A percentile compares a stretch with the other conserved stretches of the same genome.
These are phyloP conservation scores for Pezicula neosporulosa DNA, from an alignment of 2,329 filamentous ascomycete genomes.

Conservation along the genomic window DNA sequence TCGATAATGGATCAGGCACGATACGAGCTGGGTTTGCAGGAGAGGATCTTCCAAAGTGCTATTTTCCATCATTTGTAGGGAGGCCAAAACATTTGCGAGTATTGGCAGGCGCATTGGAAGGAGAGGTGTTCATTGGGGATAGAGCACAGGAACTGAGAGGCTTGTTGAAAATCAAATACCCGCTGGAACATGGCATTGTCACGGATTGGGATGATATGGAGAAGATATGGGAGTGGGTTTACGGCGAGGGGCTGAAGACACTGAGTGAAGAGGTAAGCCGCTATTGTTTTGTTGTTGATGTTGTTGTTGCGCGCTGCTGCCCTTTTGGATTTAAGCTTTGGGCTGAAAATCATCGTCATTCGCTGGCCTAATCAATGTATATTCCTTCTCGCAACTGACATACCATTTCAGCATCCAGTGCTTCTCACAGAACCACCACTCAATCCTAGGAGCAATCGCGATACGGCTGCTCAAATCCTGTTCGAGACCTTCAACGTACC, in stretches of 20 bases:
- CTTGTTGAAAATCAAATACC: slow-evolving; percentile 91
- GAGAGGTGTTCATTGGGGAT: slow-evolving; percentile 94
- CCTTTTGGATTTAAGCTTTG: not conserved
- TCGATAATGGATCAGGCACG: slow-evolving; percentile 97
- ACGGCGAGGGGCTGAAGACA: slow-evolving; percentile 92
- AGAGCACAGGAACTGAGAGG: slow-evolving; percentile 85
- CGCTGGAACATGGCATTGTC: slow-evolving; percentile 94
- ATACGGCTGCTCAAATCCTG: slow-evolving; percentile 93
- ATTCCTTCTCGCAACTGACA: not conserved
- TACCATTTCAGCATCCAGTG: slow-evolving; percentile 70
- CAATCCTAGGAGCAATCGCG: slow-evolving; percentile 92
- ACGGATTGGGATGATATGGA: slow-evolving; percentile 99
- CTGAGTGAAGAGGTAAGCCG: slow-evolving; percentile 83
- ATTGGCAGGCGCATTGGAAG: slow-evolving; percentile 92
- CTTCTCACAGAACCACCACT: slow-evolving; percentile 93
- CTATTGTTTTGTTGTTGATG: not conserved
- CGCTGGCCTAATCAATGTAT: not conserved
- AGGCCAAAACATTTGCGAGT: slow-evolving; percentile 93
- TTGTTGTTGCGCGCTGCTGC: not conserved
- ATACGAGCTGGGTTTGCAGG: slow-evolving; percentile 96
- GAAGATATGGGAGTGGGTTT: slow-evolving; percentile 98
- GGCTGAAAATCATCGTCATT: no score
- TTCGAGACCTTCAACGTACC: slow-evolving; percentile 99
- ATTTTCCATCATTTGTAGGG: slow-evolving; percentile 95
- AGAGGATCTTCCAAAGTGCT: slow-evolving; percentile 93